Percentiles rank a stretch among this genome's conserved stretches.
phyloP scores from a whole-genome alignment of 2,329 filamentous ascomycete species.

The Thielaviopsis cerberus region DNA sequence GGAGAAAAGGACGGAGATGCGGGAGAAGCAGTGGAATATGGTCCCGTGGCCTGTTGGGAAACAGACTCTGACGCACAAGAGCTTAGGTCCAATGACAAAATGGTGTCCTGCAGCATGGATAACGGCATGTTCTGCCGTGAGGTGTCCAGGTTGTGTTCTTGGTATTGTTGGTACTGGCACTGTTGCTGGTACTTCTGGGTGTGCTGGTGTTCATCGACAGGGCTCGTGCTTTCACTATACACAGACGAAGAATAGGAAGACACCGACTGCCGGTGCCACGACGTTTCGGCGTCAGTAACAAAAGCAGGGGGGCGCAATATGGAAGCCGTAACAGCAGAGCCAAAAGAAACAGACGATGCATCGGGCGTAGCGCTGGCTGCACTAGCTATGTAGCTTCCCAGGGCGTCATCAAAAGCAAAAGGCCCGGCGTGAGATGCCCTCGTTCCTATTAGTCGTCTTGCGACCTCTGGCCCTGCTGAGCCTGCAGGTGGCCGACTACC shows the following conservation, averaged over 20 bases:
- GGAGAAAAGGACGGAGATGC: background rate
- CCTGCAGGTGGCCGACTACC: background rate
- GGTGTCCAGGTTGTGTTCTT: background rate
- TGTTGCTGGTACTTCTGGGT: background rate
- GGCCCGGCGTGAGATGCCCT: background rate
- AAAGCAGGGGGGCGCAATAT: background rate
- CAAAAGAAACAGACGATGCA: background rate
- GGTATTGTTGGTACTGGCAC: background rate
- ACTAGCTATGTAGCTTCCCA: background rate
- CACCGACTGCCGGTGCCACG: background rate
- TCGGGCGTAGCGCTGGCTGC: background rate
- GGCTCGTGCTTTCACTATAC: background rate
- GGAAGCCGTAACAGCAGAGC: background rate
- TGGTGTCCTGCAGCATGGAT: background rate
- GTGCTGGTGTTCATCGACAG: background rate
- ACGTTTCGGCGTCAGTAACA: background rate
- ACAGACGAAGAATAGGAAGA: constrained; percentile 1
- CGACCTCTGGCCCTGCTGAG: background rate
- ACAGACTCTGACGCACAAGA: background rate
- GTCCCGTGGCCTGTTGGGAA: background rate
- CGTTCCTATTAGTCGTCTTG: background rate
- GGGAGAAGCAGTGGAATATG: background rate
- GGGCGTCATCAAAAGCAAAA: background rate
- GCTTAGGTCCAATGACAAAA: background rate
- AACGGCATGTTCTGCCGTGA: background rate